Evolutionary conservation across 2,329 filamentous ascomycete species (phyloP).

Genomic region (Sordariomycetes sp.): DNA sequence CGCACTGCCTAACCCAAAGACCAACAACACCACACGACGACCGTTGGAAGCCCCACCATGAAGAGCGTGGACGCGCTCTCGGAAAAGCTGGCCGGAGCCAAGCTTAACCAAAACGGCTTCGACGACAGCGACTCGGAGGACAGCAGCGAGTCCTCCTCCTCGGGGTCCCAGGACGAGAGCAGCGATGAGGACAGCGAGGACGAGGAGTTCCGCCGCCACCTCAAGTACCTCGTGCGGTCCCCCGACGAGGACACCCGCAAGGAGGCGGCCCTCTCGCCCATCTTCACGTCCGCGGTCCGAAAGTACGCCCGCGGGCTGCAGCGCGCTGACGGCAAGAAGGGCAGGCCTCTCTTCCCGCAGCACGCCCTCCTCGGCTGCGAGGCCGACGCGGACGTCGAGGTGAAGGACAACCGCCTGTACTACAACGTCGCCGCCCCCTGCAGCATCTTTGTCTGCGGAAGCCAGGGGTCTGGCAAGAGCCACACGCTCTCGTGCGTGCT

Average conservation of each 20-base stretch:
- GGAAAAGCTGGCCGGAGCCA: background rate
- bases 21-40: background rate
- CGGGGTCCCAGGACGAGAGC: background rate
- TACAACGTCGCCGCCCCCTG: constrained; percentile 39
- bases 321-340: background rate
- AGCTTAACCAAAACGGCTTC: background rate
- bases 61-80: background rate
- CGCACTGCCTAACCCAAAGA: background rate
- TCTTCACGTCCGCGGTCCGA: background rate
- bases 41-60: background rate
- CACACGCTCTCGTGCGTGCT: constrained; percentile 46
- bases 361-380: background rate
- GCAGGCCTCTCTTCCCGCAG: background rate
- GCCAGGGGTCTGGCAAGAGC: constrained; percentile 54
- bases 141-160: background rate
- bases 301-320: background rate
- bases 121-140: background rate
- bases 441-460: constrained; percentile 53
- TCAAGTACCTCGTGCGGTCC: background rate
- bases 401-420: constrained; percentile 21
- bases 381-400: background rate
- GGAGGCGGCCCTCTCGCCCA: background rate
- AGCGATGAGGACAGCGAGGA: background rate
- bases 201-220: background rate
- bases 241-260: background rate